Evolutionary conservation across 2,329 filamentous ascomycete genomes (phyloP), one percentile per base, ranked within the genome.

Genomic region (Aureobasidium zeae): DNA sequence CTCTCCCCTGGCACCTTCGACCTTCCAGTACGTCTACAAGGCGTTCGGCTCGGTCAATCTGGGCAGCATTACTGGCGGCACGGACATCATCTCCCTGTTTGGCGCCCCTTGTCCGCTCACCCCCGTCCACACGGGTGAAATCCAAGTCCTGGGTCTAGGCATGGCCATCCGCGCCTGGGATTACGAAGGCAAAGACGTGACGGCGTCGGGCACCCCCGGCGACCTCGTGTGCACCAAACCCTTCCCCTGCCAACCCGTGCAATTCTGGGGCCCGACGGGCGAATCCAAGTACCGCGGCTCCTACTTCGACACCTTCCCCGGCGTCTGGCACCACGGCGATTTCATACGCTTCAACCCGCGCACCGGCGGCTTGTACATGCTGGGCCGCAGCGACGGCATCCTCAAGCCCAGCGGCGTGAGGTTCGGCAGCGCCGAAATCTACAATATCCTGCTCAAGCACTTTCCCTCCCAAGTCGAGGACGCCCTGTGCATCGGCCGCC

Each of bases 381-480:
- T 96, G 0, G 89, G 91, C 2, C 76, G 89, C 19, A 91, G 83
- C 39, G 89, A 98, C 55, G 91, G 91, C 3, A 85, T 96, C 5
- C 67, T 98, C 11, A 98, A 98, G 60, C 91, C 91, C 0, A 77
- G 82, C 0, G 91, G 91, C 2, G 86, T 98, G 13, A 73, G 89
- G 0, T 96, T 98, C 57, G 89, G 89, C 4, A 87, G 81, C 22
- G 87, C 89, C 0, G 91, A 98, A 68, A 94, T 98, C 15, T 96
- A 96, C 64, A 95, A 94, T 59, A 72, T 95, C n/a, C 67, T 96
- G 20, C 76, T 91, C 2, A 79, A 84, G 52, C 83, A 87, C 63
- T 95, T 95, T 55, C 74, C 79, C 0, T 66, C 72, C 9, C 76
- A 89, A 45, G 70, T 96, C 13, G 81, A 86, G 48, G 89, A 98